Conservation (phyloP, 2,329 filamentous ascomycete species). For the Monilinia polystroma region DNA sequence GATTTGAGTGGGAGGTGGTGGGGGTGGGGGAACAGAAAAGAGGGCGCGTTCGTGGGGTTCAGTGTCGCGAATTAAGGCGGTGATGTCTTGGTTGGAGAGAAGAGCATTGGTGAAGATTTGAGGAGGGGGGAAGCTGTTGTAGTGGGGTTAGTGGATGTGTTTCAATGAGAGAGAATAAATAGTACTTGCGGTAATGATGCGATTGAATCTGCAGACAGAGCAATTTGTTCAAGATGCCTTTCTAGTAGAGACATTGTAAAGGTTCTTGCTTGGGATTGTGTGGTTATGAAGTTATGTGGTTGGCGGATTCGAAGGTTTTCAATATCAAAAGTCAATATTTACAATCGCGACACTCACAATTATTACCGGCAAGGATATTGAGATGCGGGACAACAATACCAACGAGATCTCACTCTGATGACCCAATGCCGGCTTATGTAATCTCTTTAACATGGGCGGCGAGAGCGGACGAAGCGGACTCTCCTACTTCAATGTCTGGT, state of each 20-base stretch:
- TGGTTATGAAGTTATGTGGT: not conserved
- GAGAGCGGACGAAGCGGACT: not conserved
- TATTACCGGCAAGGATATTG: conserved; percentile 8
- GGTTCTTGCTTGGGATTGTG: conserved; percentile 2
- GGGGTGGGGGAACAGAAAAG: conserved; percentile 76
- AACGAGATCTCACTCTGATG: not conserved
- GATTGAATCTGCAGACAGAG: conserved; percentile 73
- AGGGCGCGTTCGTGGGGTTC: conserved; percentile 92
- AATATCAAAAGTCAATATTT: conserved; percentile 1
- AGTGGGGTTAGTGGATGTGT: conserved; percentile 22
- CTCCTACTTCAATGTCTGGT: not conserved
- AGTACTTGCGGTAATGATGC: conserved; percentile 66
- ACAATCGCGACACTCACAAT: not conserved
- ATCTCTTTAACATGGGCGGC: not conserved
- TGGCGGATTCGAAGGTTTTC: no score
- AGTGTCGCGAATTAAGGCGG: conserved; percentile 89
- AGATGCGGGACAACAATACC: not conserved
- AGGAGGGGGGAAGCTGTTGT: conserved; percentile 75
- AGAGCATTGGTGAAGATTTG: conserved; percentile 95
- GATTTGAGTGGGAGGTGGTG: conserved; percentile 46
- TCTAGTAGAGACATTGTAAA: conserved; percentile 64
- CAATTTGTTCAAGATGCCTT: conserved; percentile 74
- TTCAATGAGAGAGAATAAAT: not conserved
- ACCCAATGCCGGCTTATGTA: not conserved
- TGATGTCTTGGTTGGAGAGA: conserved; percentile 86